Percentiles rank a stretch among this genome's conserved stretches.
These are phyloP conservation scores for Diaporthe capsici DNA, from an alignment of 2,329 filamentous ascomycete genomes.

Conservation along the genomic window DNA sequence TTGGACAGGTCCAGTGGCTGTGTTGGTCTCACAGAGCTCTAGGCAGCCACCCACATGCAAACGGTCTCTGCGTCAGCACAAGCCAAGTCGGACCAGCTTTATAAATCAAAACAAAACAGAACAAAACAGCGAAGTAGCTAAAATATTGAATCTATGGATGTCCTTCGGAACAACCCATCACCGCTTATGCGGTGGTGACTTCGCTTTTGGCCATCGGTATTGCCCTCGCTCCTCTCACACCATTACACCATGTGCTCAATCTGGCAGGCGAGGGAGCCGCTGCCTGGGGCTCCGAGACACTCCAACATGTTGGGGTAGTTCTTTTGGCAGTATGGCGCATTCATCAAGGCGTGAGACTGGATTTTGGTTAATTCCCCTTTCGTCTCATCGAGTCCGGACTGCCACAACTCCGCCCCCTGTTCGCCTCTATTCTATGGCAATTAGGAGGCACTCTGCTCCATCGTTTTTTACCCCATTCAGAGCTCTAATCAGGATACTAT, in stretches of 20 bases:
- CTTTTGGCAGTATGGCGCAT: conserved; percentile 12
- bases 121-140: conserved; percentile 35
- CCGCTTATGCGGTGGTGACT: not conserved
- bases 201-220: conserved; percentile 37
- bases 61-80: not conserved
- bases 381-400: not conserved
- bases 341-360: conserved; percentile 9
- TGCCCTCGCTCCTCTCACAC: conserved; percentile 1
- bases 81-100: not conserved
- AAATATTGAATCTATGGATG: not conserved
- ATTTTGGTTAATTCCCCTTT: not conserved
- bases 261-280: not conserved
- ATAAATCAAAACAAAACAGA: not conserved
- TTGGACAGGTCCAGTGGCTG: not conserved
- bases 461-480: too few relatives aligned
- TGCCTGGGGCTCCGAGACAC: conserved; percentile 5
- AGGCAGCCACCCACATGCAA: not conserved
- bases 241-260: not conserved
- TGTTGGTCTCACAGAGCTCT: not conserved
- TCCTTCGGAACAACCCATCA: not conserved
- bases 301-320: not conserved
- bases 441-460: not conserved
- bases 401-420: not conserved
- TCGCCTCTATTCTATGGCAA: not conserved
- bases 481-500: too few relatives aligned